Evolutionary conservation across 1,139 yeast species (phyloP).

Genomic region (Spencermartinsiella ligniputridi): DNA sequence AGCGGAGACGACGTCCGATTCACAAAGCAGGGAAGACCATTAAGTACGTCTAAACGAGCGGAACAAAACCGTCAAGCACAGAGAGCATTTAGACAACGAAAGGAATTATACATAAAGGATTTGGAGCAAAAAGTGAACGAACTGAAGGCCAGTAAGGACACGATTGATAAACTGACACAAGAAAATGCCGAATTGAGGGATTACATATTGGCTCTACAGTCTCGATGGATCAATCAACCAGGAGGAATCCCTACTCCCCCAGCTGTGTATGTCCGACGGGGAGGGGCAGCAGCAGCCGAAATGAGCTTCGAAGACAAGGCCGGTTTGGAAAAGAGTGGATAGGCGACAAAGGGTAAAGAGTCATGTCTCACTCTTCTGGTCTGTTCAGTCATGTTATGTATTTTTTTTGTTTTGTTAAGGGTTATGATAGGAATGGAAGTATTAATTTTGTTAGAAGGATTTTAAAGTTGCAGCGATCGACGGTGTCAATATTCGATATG

Average conservation of each 20-base stretch:
- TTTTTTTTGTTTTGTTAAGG: too few relatives aligned
- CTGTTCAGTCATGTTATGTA: too few relatives aligned
- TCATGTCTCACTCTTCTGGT: too few relatives aligned
- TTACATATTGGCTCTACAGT: conserved; percentile 65
- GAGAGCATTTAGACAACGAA: conserved; percentile 77
- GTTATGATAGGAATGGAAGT: too few relatives aligned
- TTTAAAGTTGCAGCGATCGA: too few relatives aligned
- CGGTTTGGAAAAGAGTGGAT: background rate
- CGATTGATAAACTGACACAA: conserved; percentile 57
- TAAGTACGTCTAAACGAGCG: conserved; percentile 62
- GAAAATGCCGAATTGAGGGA: conserved; percentile 73
- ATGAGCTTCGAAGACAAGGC: background rate
- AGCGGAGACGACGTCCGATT: background rate
- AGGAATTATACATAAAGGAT: conserved; percentile 72
- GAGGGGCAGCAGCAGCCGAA: background rate
- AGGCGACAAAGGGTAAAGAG: too few relatives aligned
- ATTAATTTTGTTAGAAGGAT: too few relatives aligned
- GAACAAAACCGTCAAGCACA: conserved; percentile 88
- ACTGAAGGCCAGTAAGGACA: conserved; percentile 53
- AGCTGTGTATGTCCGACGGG: conserved; percentile 9
- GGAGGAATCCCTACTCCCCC: conserved; percentile 17
- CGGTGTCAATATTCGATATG: too few relatives aligned
- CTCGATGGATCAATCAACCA: conserved; percentile 52
- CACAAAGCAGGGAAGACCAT: background rate
- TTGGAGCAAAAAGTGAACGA: conserved; percentile 66